These are phyloP conservation scores for Geosiphon pyriformis DNA, from an alignment of 192 early-diverging fungal genomes.

Conservation along the genomic window DNA sequence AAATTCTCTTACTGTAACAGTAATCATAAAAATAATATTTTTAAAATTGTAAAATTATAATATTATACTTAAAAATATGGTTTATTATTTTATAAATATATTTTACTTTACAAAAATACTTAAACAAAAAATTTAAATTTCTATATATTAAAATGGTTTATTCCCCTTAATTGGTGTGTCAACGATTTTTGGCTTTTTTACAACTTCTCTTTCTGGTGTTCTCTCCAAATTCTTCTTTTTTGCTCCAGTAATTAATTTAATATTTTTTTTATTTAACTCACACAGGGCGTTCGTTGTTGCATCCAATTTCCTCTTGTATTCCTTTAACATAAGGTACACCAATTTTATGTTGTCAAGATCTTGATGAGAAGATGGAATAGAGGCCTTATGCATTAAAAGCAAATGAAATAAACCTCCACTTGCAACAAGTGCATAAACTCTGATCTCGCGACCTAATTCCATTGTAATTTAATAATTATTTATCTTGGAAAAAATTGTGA, in stretches of 20 bases:
- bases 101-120: too few relatives aligned
- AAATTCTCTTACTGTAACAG: too few relatives aligned
- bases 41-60: too few relatives aligned
- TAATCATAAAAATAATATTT: too few relatives aligned
- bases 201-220: constrained; percentile 11
- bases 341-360: constrained; percentile 19
- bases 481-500: constrained; percentile 17
- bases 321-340: constrained; percentile 12
- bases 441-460: constrained; percentile 20
- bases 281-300: constrained; percentile 10
- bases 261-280: constrained; percentile 10
- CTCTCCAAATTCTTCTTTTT: constrained; percentile 9
- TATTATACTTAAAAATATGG: too few relatives aligned
- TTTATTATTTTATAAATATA: too few relatives aligned
- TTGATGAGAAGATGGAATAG: constrained; percentile 18
- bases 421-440: constrained; percentile 21
- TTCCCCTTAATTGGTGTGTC: too few relatives aligned
- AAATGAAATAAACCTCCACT: constrained; percentile 26
- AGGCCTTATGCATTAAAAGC: constrained; percentile 25
- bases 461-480: constrained; percentile 14
- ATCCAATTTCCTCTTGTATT: constrained; percentile 22
- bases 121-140: too few relatives aligned
- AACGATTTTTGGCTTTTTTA: too few relatives aligned
- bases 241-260: constrained; percentile 18
- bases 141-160: too few relatives aligned